Conservation (phyloP, 2,329 filamentous ascomycete species). For the Grosmannia penicillata region DNA sequence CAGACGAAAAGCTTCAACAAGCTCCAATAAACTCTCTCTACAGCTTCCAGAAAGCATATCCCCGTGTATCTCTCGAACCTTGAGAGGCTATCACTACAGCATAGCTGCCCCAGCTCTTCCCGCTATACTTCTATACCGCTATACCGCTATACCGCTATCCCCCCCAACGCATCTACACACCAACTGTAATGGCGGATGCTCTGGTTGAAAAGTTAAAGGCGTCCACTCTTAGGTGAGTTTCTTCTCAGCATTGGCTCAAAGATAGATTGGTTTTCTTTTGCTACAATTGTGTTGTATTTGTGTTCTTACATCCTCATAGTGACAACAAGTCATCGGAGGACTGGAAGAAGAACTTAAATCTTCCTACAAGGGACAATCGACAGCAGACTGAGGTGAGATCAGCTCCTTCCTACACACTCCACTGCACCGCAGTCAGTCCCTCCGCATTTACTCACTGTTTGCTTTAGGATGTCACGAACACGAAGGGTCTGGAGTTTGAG, state of each 20-base stretch:
- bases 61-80: too few relatives aligned
- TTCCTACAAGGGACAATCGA: conserved; percentile 60
- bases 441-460: not conserved
- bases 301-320: conserved; percentile 26
- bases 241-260: not conserved
- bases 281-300: conserved; percentile 9
- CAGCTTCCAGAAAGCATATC: too few relatives aligned
- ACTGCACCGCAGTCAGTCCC: not conserved
- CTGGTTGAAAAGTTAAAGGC: conserved; percentile 39
- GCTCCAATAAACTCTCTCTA: too few relatives aligned
- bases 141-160: not conserved
- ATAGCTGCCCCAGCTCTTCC: not conserved
- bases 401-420: not conserved
- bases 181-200: conserved; percentile 26
- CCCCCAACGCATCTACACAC: not conserved
- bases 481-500: conserved; percentile 94
- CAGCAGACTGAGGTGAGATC: conserved; percentile 61
- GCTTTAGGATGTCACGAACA: conserved; percentile 83
- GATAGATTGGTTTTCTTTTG: not conserved
- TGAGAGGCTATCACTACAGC: too few relatives aligned
- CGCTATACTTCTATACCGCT: not conserved
- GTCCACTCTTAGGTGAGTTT: conserved; percentile 27
- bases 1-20: too few relatives aligned
- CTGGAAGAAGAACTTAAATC: conserved; percentile 61
- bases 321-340: conserved; percentile 40